Base-by-base conservation (phyloP, 2,329 filamentous ascomycete genomes). In the Didymella pomorum region DNA sequence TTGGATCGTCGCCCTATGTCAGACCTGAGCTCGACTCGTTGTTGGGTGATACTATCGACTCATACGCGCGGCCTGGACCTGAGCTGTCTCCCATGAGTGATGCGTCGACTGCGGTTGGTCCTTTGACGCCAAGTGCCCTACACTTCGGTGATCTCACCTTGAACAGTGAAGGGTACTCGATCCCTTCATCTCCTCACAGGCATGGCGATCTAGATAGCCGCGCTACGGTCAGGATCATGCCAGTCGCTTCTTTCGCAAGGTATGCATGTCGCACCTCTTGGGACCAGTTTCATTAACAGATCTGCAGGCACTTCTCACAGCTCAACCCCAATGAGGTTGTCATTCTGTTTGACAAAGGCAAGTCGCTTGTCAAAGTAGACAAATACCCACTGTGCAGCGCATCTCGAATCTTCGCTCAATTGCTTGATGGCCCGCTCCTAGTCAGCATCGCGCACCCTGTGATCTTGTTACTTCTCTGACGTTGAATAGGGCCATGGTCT, bases 311-410 rank as follows among this genome's bases (percentile, higher is more conserved):
- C 11, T 64, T 64, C 20, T 33, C 61, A 14, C 23, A 44, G 7
- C 53, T 68, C 25, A 41, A 42, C 12, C 56, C 46, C 9, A 56
- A 61, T 20, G 67, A 69, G 6, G 35, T 69, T 4, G 48, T 65
- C 41, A 29, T 71, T 6, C 18, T 56, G 21, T 71, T 66, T 56
- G 56, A 64, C 42, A 62, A 55, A 49, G 62, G 65, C 21, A 63
- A 53, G n/a, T 46, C 65, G 9, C 26, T 51, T 21, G 46, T 58
- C 33, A 71, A 64, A 26, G 44, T 60, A 9, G 48, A 68, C 52
- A 67, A 59, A 20, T 56, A 65, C 37, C 47, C 58, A 4, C 42
- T 71, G 3, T 63, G 61, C 52, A 51, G 25, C 33, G 56, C 57
- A 9, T 71, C 65, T 6, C 55, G 49, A 23, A 59, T 64, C 53